phyloP scores from a whole-genome alignment of 768 basidiomycete species.

The Nevesoporus exiguus region DNA sequence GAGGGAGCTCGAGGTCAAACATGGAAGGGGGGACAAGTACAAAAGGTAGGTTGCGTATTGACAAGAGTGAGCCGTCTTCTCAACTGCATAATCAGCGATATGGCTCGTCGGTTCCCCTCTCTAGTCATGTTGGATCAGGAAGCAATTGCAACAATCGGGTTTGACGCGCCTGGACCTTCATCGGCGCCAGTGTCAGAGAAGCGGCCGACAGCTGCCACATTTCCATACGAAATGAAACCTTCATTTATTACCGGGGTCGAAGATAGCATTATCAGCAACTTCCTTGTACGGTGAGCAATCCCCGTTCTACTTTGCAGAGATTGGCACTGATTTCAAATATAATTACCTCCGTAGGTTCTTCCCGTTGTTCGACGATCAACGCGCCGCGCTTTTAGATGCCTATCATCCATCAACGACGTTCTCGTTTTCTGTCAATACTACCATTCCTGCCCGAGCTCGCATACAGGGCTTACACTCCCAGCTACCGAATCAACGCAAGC shows the following conservation, averaged over 20 bases:
- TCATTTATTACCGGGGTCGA: conserved; percentile 77
- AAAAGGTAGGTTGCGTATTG: conserved; percentile 49
- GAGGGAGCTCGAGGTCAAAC: conserved; percentile 54
- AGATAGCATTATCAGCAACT: conserved; percentile 62
- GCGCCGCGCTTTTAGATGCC: conserved; percentile 60
- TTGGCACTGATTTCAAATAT: conserved; percentile 11
- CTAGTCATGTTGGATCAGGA: conserved; percentile 83
- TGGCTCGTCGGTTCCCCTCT: conserved; percentile 75
- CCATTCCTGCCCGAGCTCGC: conserved; percentile 74
- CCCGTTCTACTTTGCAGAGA: not conserved
- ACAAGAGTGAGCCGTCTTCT: not conserved
- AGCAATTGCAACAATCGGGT: conserved; percentile 71
- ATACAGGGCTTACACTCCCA: conserved; percentile 64
- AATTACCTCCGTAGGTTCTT: conserved; percentile 59
- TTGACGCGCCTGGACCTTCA: conserved; percentile 64
- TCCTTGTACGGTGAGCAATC: conserved; percentile 66
- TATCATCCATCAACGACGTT: conserved; percentile 90
- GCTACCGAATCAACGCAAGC: conserved; percentile 78
- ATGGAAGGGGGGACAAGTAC: conserved; percentile 60
- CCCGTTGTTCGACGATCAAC: conserved; percentile 75
- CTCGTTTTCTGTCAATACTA: conserved; percentile 83
- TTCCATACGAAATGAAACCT: conserved; percentile 71
- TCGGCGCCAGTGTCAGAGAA: conserved; percentile 35
- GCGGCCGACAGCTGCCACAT: conserved; percentile 61
- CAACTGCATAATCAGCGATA: conserved; percentile 50